A percentile compares a stretch with the other conserved stretches of the same genome.
Evolutionary conservation across 768 basidiomycete genomes (phyloP).

Genomic region (Lentinula sp.): DNA sequence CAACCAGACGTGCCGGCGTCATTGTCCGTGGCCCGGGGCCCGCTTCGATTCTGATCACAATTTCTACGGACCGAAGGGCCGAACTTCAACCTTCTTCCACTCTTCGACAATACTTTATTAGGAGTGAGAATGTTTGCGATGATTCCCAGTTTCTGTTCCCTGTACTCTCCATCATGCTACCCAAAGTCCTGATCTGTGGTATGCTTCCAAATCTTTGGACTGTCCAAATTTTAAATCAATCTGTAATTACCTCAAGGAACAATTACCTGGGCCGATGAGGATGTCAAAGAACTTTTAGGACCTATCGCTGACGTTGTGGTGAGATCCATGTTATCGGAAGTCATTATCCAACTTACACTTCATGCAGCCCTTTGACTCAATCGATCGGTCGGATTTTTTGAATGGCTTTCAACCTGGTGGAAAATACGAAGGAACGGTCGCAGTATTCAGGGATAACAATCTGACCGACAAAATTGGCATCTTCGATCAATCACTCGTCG

Average conservation of each 20-base stretch:
- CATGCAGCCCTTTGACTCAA: constrained; percentile 49
- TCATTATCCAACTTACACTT: background rate
- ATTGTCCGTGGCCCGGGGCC: background rate
- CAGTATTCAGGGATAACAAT: constrained; percentile 73
- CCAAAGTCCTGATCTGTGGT: constrained; percentile 10
- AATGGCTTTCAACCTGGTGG: constrained; percentile 55
- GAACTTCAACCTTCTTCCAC: background rate
- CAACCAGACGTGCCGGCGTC: too few species aligned
- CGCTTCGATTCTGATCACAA: background rate
- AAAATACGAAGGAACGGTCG: constrained; percentile 68
- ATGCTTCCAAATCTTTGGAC: background rate
- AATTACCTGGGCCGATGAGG: constrained; percentile 79
- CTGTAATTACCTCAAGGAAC: constrained; percentile 34
- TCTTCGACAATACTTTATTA: background rate
- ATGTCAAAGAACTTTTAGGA: constrained; percentile 58
- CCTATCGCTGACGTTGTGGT: constrained; percentile 74
- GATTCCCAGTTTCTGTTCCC: background rate
- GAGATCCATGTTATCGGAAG: constrained; percentile 20
- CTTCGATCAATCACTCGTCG: constrained; percentile 77
- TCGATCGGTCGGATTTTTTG: constrained; percentile 64
- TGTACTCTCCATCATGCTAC: constrained; percentile 1
- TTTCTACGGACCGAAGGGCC: constrained; percentile 1
- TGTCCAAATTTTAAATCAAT: background rate
- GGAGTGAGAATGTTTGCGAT: background rate
- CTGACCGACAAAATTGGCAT: constrained; percentile 62